These are phyloP conservation scores for Volutella citrinella DNA, from an alignment of 2,329 filamentous ascomycete genomes.

Conservation along the genomic window DNA sequence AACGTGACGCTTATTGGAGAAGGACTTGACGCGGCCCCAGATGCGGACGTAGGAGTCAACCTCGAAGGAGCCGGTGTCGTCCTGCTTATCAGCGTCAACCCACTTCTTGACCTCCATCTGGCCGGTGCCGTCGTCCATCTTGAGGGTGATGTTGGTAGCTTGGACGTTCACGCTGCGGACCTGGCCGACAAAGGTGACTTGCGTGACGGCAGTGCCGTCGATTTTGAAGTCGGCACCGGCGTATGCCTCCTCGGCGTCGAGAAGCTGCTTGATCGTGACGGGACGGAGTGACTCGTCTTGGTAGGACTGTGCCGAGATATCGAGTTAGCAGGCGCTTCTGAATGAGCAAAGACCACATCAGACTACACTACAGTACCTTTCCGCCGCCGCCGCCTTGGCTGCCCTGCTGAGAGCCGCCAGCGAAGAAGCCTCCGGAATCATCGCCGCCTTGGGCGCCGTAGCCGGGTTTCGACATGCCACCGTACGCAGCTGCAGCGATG, in stretches of 20 bases:
- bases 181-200: slow-evolving; percentile 82
- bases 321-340: slow-evolving; percentile 8
- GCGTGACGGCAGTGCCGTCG: slow-evolving; percentile 69
- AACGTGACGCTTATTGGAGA: slow-evolving; percentile 80
- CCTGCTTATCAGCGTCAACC: slow-evolving; percentile 63
- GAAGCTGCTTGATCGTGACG: slow-evolving; percentile 91
- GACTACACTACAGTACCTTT: too few relatives aligned
- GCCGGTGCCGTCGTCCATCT: slow-evolving; percentile 92
- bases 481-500: slow-evolving; percentile 45
- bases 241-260: slow-evolving; percentile 76
- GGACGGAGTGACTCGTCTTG: slow-evolving; percentile 85
- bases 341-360: slow-evolving; percentile 1
- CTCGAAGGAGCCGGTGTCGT: slow-evolving; percentile 51
- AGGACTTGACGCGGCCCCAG: slow-evolving; percentile 79
- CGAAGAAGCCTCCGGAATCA: slow-evolving; percentile 61
- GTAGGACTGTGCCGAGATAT: slow-evolving; percentile 46
- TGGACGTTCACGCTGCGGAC: slow-evolving; percentile 84
- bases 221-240: slow-evolving; percentile 75
- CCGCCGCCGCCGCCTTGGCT: slow-evolving; percentile 46
- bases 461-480: slow-evolving; percentile 42
- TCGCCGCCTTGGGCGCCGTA: slow-evolving; percentile 57
- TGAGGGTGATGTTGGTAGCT: slow-evolving; percentile 88
- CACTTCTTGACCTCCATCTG: slow-evolving; percentile 88
- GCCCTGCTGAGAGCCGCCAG: slow-evolving; percentile 57
- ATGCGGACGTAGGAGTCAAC: slow-evolving; percentile 81